Evolutionary conservation across 2,329 filamentous ascomycete genomes (phyloP).

Genomic region (Tolypocladium sp.): DNA sequence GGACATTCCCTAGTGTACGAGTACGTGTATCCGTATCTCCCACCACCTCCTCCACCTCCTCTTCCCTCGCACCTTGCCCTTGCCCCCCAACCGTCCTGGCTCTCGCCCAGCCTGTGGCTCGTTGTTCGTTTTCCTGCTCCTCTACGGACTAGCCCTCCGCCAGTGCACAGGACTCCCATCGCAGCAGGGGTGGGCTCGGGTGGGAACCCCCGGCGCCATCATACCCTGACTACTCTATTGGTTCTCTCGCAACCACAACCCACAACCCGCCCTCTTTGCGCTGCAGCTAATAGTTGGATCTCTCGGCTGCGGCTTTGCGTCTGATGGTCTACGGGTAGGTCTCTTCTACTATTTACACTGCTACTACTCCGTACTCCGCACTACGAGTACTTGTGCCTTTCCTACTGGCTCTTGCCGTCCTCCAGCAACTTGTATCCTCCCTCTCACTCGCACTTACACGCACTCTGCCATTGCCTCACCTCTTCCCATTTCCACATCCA

Average conservation of each 20-base stretch:
- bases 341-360: neutral
- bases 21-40: neutral
- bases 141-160: neutral
- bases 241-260: conserved; percentile 3
- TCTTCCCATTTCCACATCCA: neutral
- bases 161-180: neutral
- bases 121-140: neutral
- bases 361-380: neutral
- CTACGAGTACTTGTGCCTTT: neutral
- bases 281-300: neutral
- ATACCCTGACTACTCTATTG: conserved; percentile 1
- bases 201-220: conserved; percentile 3
- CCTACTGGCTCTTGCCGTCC: neutral
- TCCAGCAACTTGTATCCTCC: neutral
- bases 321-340: conserved; percentile 1
- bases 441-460: neutral
- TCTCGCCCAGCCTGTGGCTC: neutral
- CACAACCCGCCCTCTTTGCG: conserved; percentile 1
- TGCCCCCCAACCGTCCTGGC: neutral
- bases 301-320: neutral
- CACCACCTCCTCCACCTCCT: neutral
- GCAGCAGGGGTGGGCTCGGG: conserved; percentile 2
- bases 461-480: neutral
- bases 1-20: neutral
- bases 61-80: neutral